Evolutionary conservation across 345 rosid species (phyloP).

Genomic region (Durio zibethinus): DNA sequence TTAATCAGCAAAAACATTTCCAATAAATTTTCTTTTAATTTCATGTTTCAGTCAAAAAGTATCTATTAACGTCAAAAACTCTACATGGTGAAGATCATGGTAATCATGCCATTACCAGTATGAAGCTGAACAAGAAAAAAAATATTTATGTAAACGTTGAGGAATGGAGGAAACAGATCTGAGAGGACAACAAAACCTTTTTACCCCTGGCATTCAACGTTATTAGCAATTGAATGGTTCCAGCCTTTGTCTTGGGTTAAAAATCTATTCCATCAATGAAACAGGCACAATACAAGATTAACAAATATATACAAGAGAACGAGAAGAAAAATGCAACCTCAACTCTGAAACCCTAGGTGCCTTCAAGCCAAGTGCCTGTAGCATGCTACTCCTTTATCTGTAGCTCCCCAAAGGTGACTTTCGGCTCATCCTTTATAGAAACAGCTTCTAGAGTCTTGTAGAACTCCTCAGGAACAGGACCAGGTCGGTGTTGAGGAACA

Average conservation of each 20-base stretch:
- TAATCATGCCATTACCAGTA: background rate
- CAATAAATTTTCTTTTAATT: background rate
- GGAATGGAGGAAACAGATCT: constrained; percentile 1
- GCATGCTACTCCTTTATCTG: constrained; percentile 41
- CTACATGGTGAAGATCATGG: background rate
- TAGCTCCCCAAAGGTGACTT: constrained; percentile 45
- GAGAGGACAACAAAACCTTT: constrained; percentile 16
- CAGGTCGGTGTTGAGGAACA: constrained; percentile 89
- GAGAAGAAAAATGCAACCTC: constrained; percentile 17
- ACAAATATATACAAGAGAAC: constrained; percentile 11
- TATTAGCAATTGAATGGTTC: constrained; percentile 34
- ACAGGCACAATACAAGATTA: constrained; percentile 30
- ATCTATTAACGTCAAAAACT: background rate
- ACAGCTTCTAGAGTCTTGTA: constrained; percentile 69
- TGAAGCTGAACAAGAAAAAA: background rate
- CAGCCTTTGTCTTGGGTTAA: constrained; percentile 24
- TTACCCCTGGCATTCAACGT: constrained; percentile 20
- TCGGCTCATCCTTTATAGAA: constrained; percentile 38
- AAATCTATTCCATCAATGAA: constrained; percentile 30
- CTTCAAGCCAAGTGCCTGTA: background rate
- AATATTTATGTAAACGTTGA: background rate
- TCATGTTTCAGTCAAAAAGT: background rate
- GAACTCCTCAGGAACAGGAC: constrained; percentile 91
- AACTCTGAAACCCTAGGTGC: constrained; percentile 16
- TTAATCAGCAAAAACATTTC: background rate